phyloP scores from a whole-genome alignment of 306 rosid genomes.

The Argentina anserina region DNA sequence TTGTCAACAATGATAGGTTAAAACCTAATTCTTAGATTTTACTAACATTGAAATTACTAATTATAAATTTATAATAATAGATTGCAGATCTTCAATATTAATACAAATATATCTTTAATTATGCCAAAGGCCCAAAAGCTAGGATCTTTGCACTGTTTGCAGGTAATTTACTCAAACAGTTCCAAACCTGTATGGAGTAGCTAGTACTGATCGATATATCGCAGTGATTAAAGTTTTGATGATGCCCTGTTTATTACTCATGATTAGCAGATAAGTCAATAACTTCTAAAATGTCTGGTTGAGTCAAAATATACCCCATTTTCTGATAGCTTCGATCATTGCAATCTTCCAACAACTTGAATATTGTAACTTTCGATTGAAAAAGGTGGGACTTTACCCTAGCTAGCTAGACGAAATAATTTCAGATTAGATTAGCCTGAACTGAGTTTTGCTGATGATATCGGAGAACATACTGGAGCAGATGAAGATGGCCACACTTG shows the following conservation, averaged over 20 bases:
- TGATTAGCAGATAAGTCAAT: background rate
- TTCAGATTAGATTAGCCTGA: background rate
- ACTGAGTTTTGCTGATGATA: background rate
- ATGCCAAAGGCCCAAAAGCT: background rate
- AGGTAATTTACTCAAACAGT: background rate
- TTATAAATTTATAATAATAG: no score
- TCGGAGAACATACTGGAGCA: background rate
- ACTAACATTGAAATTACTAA: background rate
- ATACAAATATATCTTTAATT: background rate
- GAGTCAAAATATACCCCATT: conserved; percentile 26
- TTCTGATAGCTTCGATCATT: conserved; percentile 35
- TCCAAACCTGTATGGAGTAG: background rate
- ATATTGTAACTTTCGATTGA: conserved; percentile 33
- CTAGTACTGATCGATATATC: background rate
- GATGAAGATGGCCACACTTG: conserved; percentile 4
- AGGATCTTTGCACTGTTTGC: conserved; percentile 14
- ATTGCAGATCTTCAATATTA: background rate
- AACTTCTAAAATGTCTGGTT: background rate
- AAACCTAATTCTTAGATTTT: background rate
- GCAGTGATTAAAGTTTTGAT: conserved; percentile 2
- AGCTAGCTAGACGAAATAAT: background rate
- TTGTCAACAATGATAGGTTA: conserved; percentile 15
- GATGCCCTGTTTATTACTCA: background rate
- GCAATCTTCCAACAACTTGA: conserved; percentile 31
- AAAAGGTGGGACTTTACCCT: conserved; percentile 28